Evolutionary conservation across 2,329 filamentous ascomycete genomes (phyloP), one percentile per base, ranked within the genome.

Genomic region (Trichoderma lentiforme): DNA sequence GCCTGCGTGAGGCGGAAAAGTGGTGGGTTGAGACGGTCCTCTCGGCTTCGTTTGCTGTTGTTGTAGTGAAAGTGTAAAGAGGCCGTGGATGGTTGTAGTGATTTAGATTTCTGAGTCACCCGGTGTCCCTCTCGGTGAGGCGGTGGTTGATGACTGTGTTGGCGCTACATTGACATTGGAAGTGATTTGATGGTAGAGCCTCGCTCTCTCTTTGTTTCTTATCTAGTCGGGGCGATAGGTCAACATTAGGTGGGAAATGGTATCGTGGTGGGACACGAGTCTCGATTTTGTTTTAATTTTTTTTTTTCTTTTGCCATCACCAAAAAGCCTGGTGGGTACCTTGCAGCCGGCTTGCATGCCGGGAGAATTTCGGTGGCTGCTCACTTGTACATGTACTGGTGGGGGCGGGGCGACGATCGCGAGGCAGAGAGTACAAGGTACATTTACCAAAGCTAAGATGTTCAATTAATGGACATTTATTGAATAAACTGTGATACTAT

Each of bases 261-360:
- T 56, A 63, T 68, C 51, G 21, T 62, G 70, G 71, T 70, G 66
- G 71, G 58, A 57, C 39, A 72, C 66, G 71, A 72, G 71, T 28
- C 65, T 63, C 8, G 7, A 26, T 63, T 63, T 43, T 43, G 24
- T n/a, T n/a, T n/a, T 63, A 11, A 28, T n/a, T 34, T 47, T 65
- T 67, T 60, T 57, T 71, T 57, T 71, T 69, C 69, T 61, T 70
- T 34, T 51, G 60, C 43, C 21, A 4, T 56, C 47, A 64, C 34
- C 24, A 58, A 36, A 51, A 21, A n/a, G 28, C 39, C 39, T 2
- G 32, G 68, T 70, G 68, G 68, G 60, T 63, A 65, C 60, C 51
- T 57, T 47, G 24, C 34, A 43, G 56, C 32, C 51, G 68, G 56
- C 68, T 71, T 68, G 62, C 47, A 71, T 36, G 58, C 26, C 71